phyloP scores from a whole-genome alignment of 345 rosid genomes.

The Murraya koenigii region DNA sequence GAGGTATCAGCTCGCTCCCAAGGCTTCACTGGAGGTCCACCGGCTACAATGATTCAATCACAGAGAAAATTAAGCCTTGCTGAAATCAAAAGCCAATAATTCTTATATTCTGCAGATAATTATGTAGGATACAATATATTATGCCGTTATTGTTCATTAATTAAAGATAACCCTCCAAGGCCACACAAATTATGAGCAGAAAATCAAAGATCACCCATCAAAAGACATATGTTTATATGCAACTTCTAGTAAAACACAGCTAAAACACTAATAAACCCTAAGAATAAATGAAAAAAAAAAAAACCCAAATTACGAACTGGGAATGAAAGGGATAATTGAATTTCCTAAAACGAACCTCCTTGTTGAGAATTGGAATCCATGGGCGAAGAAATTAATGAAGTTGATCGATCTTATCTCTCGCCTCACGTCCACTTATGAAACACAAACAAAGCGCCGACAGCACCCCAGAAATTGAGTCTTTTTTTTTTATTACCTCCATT shows the following conservation, averaged over 20 bases:
- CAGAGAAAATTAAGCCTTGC: not conserved
- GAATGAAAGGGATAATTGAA: not conserved
- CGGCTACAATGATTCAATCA: constrained; percentile 31
- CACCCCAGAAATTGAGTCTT: not conserved
- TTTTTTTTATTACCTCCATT: too few species aligned
- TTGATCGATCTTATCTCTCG: constrained; percentile 17
- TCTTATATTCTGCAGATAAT: not conserved
- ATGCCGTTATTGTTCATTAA: not conserved
- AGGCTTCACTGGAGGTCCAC: constrained; percentile 80
- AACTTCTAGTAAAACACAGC: not conserved
- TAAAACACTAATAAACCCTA: not conserved
- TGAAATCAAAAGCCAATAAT: not conserved
- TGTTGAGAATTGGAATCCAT: constrained; percentile 53
- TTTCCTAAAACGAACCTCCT: constrained; percentile 30
- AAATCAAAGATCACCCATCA: not conserved
- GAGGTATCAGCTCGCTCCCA: constrained; percentile 83
- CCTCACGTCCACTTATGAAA: constrained; percentile 22
- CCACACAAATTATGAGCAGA: not conserved
- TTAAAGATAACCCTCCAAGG: not conserved
- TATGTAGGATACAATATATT: not conserved
- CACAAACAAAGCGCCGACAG: not conserved
- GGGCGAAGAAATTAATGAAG: constrained; percentile 21
- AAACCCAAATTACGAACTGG: not conserved
- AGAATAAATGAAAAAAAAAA: not conserved
- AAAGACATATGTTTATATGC: not conserved